Evolutionary conservation across 768 basidiomycete species (phyloP).

Genomic region (Auricularia auricula-judae): DNA sequence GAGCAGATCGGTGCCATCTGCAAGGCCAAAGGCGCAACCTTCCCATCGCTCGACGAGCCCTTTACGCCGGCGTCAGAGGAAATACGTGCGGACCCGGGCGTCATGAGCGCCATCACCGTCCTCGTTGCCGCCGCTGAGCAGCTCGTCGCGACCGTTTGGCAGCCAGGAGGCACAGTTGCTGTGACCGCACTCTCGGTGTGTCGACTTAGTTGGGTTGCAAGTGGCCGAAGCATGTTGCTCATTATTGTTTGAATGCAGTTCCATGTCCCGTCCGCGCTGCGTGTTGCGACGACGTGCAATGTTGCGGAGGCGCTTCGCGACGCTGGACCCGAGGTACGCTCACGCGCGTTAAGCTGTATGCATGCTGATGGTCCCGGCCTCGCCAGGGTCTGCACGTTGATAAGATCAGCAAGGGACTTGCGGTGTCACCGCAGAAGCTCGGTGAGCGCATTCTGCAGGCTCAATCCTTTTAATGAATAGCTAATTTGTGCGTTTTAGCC

Average conservation of each 20-base stretch:
- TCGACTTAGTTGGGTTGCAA: background rate
- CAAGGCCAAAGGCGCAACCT: background rate
- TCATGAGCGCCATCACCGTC: background rate
- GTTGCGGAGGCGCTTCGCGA: background rate
- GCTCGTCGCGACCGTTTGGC: background rate
- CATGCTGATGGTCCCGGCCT: background rate
- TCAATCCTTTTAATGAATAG: no score
- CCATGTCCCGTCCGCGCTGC: background rate
- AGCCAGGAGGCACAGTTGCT: background rate
- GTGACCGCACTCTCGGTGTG: background rate
- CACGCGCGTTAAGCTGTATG: background rate
- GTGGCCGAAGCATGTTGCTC: background rate
- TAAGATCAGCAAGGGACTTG: constrained; percentile 24
- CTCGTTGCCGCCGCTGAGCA: background rate
- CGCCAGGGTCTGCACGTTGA: constrained; percentile 19
- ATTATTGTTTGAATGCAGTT: background rate
- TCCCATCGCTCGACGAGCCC: background rate
- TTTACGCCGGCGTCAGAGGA: background rate
- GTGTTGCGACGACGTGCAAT: background rate
- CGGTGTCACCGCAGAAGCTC: constrained; percentile 22
- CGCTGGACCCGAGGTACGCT: background rate
- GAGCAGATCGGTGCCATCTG: background rate
- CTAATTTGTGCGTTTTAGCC: constrained; percentile 5
- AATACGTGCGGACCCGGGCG: background rate
- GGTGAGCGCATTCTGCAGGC: constrained; percentile 12